Conservation (phyloP, 1,284 basidiomycete genomes). For the Rhodotorula sp. region DNA sequence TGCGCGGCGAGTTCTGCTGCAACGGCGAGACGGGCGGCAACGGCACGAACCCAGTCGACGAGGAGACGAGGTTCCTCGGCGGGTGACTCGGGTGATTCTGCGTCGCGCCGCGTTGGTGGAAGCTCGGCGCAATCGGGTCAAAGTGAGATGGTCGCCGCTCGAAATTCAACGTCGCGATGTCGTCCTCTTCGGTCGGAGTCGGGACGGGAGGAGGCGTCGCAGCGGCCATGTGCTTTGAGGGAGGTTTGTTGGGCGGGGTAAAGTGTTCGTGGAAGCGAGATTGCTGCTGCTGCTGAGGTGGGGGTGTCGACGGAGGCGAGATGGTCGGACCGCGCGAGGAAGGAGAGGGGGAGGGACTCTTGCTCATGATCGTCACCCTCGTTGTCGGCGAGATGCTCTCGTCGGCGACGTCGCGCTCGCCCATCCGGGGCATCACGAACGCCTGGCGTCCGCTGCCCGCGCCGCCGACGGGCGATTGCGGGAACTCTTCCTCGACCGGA, state of each 20-base stretch:
- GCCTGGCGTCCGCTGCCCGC: neutral
- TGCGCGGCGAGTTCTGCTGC: constrained; percentile 2
- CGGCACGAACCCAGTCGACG: neutral
- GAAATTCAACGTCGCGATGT: constrained; percentile 34
- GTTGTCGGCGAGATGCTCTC: constrained; percentile 2
- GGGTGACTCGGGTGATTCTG: neutral
- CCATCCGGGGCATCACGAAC: neutral
- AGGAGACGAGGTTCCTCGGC: constrained; percentile 1
- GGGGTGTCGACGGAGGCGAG: neutral
- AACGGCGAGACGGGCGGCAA: constrained; percentile 5
- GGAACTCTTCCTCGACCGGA: neutral
- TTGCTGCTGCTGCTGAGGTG: neutral
- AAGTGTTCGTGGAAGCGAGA: neutral
- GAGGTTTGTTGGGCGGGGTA: neutral
- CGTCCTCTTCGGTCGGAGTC: constrained; percentile 20
- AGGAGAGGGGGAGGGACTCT: no score
- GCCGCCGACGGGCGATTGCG: neutral
- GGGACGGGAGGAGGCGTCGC: neutral
- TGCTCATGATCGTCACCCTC: neutral
- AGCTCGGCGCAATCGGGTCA: constrained; percentile 32
- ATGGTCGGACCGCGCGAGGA: neutral
- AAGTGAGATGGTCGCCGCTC: constrained; percentile 31
- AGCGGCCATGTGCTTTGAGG: neutral
- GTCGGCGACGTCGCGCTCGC: neutral
- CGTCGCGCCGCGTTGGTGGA: constrained; percentile 11